A percentile compares a stretch with the other conserved stretches of the same genome.
Conservation (phyloP, 2,329 filamentous ascomycete species). For the Aspergillus viridinutans region DNA sequence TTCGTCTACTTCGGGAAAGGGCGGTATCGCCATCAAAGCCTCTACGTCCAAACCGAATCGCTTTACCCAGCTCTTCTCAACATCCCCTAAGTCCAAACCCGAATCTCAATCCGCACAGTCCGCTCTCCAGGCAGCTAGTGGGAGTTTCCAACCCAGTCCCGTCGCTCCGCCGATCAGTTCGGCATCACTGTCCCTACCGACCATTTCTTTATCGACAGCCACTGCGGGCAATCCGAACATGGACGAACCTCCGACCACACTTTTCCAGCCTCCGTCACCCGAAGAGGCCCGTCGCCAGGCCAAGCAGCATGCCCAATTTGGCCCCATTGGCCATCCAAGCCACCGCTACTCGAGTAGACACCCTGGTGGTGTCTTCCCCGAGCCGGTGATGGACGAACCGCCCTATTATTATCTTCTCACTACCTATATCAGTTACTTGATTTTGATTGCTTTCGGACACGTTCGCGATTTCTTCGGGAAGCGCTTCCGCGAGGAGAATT, state of each 20-base stretch:
- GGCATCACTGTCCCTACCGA: slow-evolving; percentile 74
- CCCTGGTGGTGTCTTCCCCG: slow-evolving; percentile 71
- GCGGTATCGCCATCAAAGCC: slow-evolving; percentile 45
- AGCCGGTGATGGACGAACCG: slow-evolving; percentile 89
- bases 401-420: slow-evolving; percentile 96
- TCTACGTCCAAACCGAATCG: slow-evolving; percentile 64
- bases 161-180: slow-evolving; percentile 60
- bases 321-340: slow-evolving; percentile 70
- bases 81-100: slow-evolving; percentile 70
- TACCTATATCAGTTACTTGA: slow-evolving; percentile 96
- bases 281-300: slow-evolving; percentile 73
- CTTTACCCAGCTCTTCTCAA: slow-evolving; percentile 77
- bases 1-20: slow-evolving; percentile 53
- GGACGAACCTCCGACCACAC: slow-evolving; percentile 69
- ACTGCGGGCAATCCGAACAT: slow-evolving; percentile 69
- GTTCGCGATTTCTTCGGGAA: slow-evolving; percentile 98
- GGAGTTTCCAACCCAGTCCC: slow-evolving; percentile 46
- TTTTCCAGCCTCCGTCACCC: slow-evolving; percentile 84
- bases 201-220: slow-evolving; percentile 85
- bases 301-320: slow-evolving; percentile 84
- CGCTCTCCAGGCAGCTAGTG: slow-evolving; percentile 64
- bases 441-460: slow-evolving; percentile 92
- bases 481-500: slow-evolving; percentile 82
- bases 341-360: slow-evolving; percentile 90
- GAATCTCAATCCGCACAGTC: slow-evolving; percentile 50